Conservation (phyloP, 371 early-diverging fungal genomes). For the Rhizopus microsporus region DNA sequence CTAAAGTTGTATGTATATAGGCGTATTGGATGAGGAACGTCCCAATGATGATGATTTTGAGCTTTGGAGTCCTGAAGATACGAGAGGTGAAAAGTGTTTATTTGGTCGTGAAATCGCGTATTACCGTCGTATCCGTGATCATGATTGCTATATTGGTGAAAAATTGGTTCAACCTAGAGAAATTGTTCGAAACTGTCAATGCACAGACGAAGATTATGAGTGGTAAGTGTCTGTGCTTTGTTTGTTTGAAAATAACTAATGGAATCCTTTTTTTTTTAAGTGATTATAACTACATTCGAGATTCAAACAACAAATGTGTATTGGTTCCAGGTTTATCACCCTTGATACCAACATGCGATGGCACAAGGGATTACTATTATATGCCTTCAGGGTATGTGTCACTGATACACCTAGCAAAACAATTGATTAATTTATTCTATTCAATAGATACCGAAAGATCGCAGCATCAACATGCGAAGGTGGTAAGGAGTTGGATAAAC, state of each 20-base stretch:
- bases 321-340: constrained; percentile 65
- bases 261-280: constrained; percentile 26
- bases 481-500: constrained; percentile 55
- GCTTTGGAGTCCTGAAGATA: constrained; percentile 67
- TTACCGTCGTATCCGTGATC: constrained; percentile 75
- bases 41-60: constrained; percentile 76
- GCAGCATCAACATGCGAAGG: constrained; percentile 72
- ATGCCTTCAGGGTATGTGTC: constrained; percentile 51
- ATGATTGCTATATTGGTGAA: constrained; percentile 79
- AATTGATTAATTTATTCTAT: not conserved
- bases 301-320: constrained; percentile 60
- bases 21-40: constrained; percentile 38
- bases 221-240: constrained; percentile 49
- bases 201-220: constrained; percentile 85
- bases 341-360: constrained; percentile 57
- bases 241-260: not conserved
- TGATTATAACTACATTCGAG: constrained; percentile 77
- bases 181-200: constrained; percentile 68
- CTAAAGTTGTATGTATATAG: constrained; percentile 5
- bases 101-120: constrained; percentile 78
- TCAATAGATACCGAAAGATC: constrained; percentile 73
- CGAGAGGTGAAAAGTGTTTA: constrained; percentile 61
- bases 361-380: constrained; percentile 58
- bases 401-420: not conserved
- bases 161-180: constrained; percentile 64